Percentiles rank a stretch among this genome's conserved stretches.
These are phyloP conservation scores for Rhodomyrtus psidioides DNA, from an alignment of 441 rosid species.

Conservation along the genomic window DNA sequence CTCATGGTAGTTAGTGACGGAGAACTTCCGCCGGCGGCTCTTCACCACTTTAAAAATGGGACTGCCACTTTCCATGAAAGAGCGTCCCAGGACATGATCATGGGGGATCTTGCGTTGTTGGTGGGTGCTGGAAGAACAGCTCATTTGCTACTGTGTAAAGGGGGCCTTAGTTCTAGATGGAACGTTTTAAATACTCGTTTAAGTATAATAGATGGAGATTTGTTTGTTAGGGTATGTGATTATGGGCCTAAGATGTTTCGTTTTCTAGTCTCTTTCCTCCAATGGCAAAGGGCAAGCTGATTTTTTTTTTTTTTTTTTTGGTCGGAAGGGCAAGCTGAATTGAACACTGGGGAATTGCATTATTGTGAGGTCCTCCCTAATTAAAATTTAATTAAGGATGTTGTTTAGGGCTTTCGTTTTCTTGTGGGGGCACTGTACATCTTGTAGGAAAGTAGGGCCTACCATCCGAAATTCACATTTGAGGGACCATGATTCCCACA, in stretches of 20 bases:
- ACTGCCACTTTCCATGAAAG: neutral
- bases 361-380: neutral
- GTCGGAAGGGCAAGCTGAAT: neutral
- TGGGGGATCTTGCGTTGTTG: neutral
- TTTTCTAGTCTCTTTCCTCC: neutral
- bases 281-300: neutral
- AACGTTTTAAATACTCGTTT: neutral
- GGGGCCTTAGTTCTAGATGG: neutral
- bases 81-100: neutral
- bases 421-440: neutral
- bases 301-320: too few species aligned
- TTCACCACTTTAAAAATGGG: neutral
- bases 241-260: neutral
- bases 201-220: neutral
- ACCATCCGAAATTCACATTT: neutral
- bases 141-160: neutral
- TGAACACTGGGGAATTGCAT: neutral
- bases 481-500: neutral
- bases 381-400: neutral
- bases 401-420: neutral
- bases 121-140: neutral
- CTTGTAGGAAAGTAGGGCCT: neutral
- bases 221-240: neutral
- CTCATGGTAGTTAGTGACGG: neutral
- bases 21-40: neutral